Base-by-base conservation (phyloP, 2,329 filamentous ascomycete species). In the Epichloe amarillans region DNA sequence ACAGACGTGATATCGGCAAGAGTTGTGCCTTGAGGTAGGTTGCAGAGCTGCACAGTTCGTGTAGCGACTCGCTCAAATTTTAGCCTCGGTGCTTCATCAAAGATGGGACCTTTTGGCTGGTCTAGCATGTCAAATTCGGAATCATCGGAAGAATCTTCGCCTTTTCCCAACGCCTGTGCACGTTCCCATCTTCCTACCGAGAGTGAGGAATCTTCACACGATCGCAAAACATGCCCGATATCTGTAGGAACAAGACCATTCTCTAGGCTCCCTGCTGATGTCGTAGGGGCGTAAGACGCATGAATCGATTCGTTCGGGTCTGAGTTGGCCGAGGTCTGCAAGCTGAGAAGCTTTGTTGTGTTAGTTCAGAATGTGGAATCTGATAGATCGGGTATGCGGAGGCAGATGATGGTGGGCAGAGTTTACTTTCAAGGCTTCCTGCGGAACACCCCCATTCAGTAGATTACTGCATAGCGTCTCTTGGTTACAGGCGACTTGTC, bases 1-100 rank as follows among this genome's bases (percentile, higher is more conserved):
- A 75, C 73, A 21, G 74, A 72, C 3, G 76, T 73, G 52, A 93
- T 68, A 55, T 93, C 85, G 45, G 72, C 73, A 59, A 86, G 79
- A 0, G 80, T 84, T 14, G 76, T 77, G 2, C 70, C 71, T 5
- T 82, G 75, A 1, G 82, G 69, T 1, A 93, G 71, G 52, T 83
- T 81, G 37, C 67, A 68, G 47, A 91, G 69, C 21, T 79, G 67
- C 21, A 94, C 56, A 0, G 83, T 85, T 46, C 84, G 74, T 21
- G 61, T 66, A 46, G 69, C 69, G 33, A 65, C 61, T 36, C 66
- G 62, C 51, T 72, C 64, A 12, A 50, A 46, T 4, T 26, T 5
- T 11, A 37, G 36, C 21, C 10, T 26, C n/a, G 42, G 6, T 36
- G 30, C 2, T n/a, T 6, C 6, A 5, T 15, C 43, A 26, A 40